Base-by-base conservation (phyloP, 768 basidiomycete genomes). In the Russula abietina region DNA sequence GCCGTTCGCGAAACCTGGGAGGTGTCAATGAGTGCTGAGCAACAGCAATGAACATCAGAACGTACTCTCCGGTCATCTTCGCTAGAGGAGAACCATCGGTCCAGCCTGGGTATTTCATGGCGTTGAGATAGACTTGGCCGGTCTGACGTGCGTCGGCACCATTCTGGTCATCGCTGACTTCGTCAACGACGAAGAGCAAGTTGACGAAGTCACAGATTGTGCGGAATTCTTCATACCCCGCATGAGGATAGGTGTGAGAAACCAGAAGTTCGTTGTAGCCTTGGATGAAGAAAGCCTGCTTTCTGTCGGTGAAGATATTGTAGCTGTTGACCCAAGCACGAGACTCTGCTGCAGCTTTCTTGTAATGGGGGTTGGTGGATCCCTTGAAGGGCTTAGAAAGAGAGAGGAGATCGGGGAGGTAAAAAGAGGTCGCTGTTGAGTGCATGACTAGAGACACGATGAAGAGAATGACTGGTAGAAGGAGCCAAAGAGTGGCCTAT, bases 161-260 rank as follows among this genome's bases (percentile, higher is more conserved):
- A 68, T 75, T 80, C 72, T 87, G 86, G 62, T 86, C 86, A 68
- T 87, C 85, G 71, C 83, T 86, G 58, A 85, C 78, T 71, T 87
- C 86, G 70, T 88, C 87, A 51, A 86, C 78, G 51, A 86, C 84
- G 73, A 86, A 88, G 33, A 75, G 70, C 36, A 75, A 65, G 55
- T 75, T 75, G 66, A 75, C 83, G 62, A 85, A 85, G 73, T 87
- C 85, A 68, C 85, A 86, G 55, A 79, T 81, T 0, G 81, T 85
- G 52, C 85, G 76, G 66, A 87, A 83, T 69, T 81, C 77, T 62
- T 83, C 82, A 66, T 78, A 80, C 36, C 77, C 82, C 51, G 83
- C 82, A 67, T 83, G 86, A 14, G 82, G 80, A 68, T 85, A 88
- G 19, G 79, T 81, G 71, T 81, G 83, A 17, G 86, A 84, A 64